Evolutionary conservation across 1,284 basidiomycete genomes (phyloP).

Genomic region (Ceratobasidium sp.): DNA sequence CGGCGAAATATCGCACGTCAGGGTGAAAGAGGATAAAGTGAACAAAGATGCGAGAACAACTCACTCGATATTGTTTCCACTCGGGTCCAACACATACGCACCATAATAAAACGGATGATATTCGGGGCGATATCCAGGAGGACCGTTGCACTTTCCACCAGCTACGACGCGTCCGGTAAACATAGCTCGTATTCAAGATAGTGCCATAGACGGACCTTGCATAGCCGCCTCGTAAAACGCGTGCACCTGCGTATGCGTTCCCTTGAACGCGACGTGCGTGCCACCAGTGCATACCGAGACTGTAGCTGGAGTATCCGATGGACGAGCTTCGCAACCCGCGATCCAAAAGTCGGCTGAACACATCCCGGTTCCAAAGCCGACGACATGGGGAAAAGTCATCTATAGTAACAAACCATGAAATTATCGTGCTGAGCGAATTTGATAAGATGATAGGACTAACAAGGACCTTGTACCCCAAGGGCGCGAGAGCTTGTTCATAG

Average conservation of each 20-base stretch:
- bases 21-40: neutral
- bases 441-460: slow-evolving; percentile 3
- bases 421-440: neutral
- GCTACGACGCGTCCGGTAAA: neutral
- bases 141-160: slow-evolving; percentile 39
- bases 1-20: neutral
- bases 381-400: neutral
- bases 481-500: slow-evolving; percentile 29
- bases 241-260: slow-evolving; percentile 34
- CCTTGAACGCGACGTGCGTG: slow-evolving; percentile 34
- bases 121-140: slow-evolving; percentile 30
- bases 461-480: slow-evolving; percentile 32
- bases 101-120: slow-evolving; percentile 37
- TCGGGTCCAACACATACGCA: slow-evolving; percentile 23
- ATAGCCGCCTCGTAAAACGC: slow-evolving; percentile 33
- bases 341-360: slow-evolving; percentile 30
- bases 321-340: neutral
- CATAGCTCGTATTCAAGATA: neutral
- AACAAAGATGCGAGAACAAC: neutral
- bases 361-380: slow-evolving; percentile 11
- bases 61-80: slow-evolving; percentile 41
- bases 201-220: slow-evolving; percentile 6
- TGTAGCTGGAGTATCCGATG: neutral
- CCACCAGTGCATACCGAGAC: neutral
- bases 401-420: neutral